Percentiles rank a stretch among this genome's conserved stretches.
Evolutionary conservation across 106 monocot species (phyloP).

Genomic region (Alisma plantagoaquatica): DNA sequence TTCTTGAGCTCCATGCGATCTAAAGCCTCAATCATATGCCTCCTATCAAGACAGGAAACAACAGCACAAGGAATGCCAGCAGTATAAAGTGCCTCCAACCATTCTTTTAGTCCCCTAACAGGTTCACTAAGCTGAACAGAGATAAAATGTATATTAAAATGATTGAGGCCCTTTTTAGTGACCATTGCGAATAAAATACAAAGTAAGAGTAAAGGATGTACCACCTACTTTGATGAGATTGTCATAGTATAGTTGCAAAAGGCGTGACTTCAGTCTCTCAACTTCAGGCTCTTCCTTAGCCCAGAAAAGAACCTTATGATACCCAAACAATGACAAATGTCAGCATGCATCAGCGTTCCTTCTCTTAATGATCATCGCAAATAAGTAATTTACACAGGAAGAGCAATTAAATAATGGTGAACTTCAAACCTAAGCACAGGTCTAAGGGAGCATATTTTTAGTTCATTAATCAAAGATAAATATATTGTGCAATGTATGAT

Average conservation of each 20-base stretch:
- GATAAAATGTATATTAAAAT: background rate
- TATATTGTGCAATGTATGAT: too few relatives aligned
- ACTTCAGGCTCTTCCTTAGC: conserved; percentile 39
- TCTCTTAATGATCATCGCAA: too few relatives aligned
- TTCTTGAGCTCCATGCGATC: conserved; percentile 61
- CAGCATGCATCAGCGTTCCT: too few relatives aligned
- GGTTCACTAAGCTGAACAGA: conserved; percentile 61
- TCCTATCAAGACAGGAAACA: conserved; percentile 80
- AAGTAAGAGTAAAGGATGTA: background rate
- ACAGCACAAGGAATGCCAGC: conserved; percentile 90
- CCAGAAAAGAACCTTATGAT: conserved; percentile 71
- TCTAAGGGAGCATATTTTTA: too few relatives aligned
- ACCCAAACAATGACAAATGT: background rate
- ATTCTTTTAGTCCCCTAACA: conserved; percentile 76
- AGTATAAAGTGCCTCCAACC: conserved; percentile 79
- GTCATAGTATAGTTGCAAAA: conserved; percentile 66
- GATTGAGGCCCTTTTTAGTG: too few relatives aligned
- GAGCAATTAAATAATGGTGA: too few relatives aligned
- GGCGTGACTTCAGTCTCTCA: conserved; percentile 78
- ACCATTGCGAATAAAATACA: background rate
- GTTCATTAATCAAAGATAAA: too few relatives aligned
- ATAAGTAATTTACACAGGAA: too few relatives aligned
- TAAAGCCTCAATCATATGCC: conserved; percentile 62
- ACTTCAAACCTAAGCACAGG: too few relatives aligned
- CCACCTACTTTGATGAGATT: conserved; percentile 61